Conservation (phyloP, 768 basidiomycete species). For the Leccinum rimulosum region DNA sequence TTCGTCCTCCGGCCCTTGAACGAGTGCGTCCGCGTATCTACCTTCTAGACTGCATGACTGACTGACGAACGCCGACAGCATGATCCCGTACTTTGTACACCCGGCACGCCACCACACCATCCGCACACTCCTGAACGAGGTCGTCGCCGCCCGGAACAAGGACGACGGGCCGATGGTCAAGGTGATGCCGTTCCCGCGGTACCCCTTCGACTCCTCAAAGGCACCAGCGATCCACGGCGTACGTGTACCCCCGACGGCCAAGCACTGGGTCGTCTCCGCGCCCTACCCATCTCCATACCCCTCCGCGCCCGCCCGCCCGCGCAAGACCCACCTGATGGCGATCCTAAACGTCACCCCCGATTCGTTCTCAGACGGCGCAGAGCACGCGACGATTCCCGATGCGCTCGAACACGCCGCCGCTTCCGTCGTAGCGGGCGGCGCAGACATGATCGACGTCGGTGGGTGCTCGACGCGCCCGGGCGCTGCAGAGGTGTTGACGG, state of each 20-base stretch:
- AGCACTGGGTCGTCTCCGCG: constrained; percentile 26
- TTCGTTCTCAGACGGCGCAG: constrained; percentile 89
- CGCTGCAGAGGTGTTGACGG: constrained; percentile 58
- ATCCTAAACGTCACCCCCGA: constrained; percentile 94
- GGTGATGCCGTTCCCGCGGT: constrained; percentile 69
- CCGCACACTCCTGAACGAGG: constrained; percentile 40
- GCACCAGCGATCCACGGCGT: constrained; percentile 10
- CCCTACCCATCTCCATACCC: constrained; percentile 1
- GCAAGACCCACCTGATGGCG: constrained; percentile 77
- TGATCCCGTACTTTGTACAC: constrained; percentile 73
- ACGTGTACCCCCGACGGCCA: constrained; percentile 20
- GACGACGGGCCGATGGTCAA: constrained; percentile 55
- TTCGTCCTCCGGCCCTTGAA: constrained; percentile 87
- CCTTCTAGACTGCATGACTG: too few relatives aligned
- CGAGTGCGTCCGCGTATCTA: constrained; percentile 53
- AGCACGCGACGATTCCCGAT: constrained; percentile 47
- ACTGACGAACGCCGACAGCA: constrained; percentile 44
- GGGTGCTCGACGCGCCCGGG: constrained; percentile 92
- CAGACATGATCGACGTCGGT: constrained; percentile 86
- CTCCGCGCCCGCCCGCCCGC: constrained; percentile 14
- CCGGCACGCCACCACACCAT: constrained; percentile 54
- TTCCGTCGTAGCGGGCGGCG: constrained; percentile 50
- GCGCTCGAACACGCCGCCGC: constrained; percentile 53
- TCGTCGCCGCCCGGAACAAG: constrained; percentile 32
- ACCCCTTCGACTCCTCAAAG: constrained; percentile 34